Conservation (phyloP, 164 flowering plant species). For the Nelumbo lutea region DNA sequence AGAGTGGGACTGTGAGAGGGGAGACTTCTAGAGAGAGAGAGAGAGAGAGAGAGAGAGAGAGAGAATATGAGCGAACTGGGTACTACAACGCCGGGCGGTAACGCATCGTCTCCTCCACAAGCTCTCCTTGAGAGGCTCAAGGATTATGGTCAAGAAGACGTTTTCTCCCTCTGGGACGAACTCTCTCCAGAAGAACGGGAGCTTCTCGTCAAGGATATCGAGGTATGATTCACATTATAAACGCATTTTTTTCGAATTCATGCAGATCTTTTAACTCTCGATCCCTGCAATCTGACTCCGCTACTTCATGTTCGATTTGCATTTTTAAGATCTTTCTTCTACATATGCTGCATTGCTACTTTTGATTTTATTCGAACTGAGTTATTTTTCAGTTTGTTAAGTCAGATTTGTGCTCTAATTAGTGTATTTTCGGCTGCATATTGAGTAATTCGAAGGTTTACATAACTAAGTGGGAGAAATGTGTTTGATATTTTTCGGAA, state of each 20-base stretch:
- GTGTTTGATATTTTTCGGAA: background rate
- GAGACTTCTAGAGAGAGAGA: too few relatives aligned
- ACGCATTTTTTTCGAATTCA: background rate
- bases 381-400: too few relatives aligned
- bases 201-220: constrained; percentile 75
- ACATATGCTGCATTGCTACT: background rate
- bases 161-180: constrained; percentile 92
- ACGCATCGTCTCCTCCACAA: constrained; percentile 54
- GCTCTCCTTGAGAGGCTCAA: constrained; percentile 77
- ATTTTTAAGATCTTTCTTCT: background rate
- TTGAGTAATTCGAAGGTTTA: background rate
- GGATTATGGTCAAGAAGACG: constrained; percentile 93
- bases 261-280: constrained; percentile 3
- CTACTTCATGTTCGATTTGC: background rate
- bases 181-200: constrained; percentile 73
- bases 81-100: background rate
- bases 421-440: background rate
- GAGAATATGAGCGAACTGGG: too few relatives aligned
- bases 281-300: background rate
- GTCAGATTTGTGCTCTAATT: background rate
- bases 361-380: background rate
- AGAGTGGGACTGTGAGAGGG: too few relatives aligned
- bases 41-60: too few relatives aligned
- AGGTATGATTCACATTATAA: constrained; percentile 30
- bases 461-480: background rate